phyloP scores from a whole-genome alignment of 371 early-diverging fungal genomes.

The Mortierella sp. region DNA sequence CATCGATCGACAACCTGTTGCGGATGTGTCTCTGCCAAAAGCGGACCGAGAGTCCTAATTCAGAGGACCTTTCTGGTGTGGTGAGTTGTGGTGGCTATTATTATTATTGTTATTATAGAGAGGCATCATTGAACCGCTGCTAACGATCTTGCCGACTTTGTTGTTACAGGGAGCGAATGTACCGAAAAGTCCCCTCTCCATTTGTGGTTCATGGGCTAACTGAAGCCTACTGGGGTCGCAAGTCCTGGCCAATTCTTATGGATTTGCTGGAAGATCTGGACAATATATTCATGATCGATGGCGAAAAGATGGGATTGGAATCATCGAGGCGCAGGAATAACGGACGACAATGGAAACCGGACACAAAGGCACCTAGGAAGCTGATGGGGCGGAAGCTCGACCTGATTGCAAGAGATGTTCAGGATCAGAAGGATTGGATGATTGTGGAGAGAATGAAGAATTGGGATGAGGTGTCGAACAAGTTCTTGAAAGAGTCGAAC shows the following conservation, averaged over 20 bases:
- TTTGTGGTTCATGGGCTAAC: conserved; percentile 29
- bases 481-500: conserved; percentile 27
- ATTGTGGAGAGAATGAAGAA: conserved; percentile 37
- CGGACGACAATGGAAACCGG: conserved; percentile 14
- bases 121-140: conserved; percentile 1
- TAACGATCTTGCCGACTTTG: neutral
- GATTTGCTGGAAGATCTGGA: conserved; percentile 32
- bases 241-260: conserved; percentile 36
- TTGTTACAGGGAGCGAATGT: conserved; percentile 12
- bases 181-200: conserved; percentile 28
- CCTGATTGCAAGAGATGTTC: conserved; percentile 32
- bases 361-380: conserved; percentile 16
- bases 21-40: too few species aligned
- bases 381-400: conserved; percentile 35
- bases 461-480: conserved; percentile 37
- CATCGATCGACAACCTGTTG: too few species aligned
- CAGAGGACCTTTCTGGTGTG: conserved; percentile 27
- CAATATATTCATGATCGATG: conserved; percentile 35
- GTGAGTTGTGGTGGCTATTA: conserved; percentile 18
- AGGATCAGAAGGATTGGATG: conserved; percentile 28
- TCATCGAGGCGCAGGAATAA: conserved; percentile 23
- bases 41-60: neutral
- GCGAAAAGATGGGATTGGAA: conserved; percentile 30
- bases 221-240: conserved; percentile 37
- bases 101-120: conserved; percentile 6